Base-by-base conservation (phyloP, 805 yeast species). In the Lachancea sp. region DNA sequence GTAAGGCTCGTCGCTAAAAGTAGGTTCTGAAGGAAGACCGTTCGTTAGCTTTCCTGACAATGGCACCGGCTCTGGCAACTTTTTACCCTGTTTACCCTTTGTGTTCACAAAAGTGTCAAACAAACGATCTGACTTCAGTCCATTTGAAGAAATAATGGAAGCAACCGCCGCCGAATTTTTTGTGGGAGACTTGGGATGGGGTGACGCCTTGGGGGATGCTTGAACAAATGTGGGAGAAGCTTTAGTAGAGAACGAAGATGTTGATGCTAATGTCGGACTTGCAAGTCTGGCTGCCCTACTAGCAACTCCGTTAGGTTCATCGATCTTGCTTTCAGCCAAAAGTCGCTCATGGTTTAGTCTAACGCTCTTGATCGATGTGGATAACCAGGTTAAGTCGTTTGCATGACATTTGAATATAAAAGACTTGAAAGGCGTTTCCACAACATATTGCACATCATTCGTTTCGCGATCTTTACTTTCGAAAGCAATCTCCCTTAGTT, bases 401-500 rank as follows among this genome's bases (percentile, higher is more conserved):
- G 69, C 71, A 29, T 74, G 74, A 8, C 73, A 76, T 48, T 77
- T 80, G 55, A 78, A 74, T 3, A 74, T 67, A 48, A 79, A 72
- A 0, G 85, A 70, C 11, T 74, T 65, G 21, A 60, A 65, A n/a
- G 66, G 65, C 0, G 85, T 77, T 45, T 70, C 72, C 24, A 81
- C 70, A 1, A 78, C 81, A 64, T 81, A 78, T 21, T 68, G 56
- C 11, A 55, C 38, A 12, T 45, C 44, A 15, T 57, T 63, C 5
- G 59, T 17, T 1, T 46, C 32, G 4, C 46, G 28, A 17, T n/a
- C 12, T 12, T 60, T 51, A 2, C 58, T 54, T 13, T 66, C 62
- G 8, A 70, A 65, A 4, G 76, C 61, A 13, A 82, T 65, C 55
- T 83, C 90, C 50, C 75, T 80, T 48, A 83, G 68, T 38, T 63